phyloP scores from a whole-genome alignment of 768 basidiomycete genomes.

The Candolleomyces eurysporus region DNA sequence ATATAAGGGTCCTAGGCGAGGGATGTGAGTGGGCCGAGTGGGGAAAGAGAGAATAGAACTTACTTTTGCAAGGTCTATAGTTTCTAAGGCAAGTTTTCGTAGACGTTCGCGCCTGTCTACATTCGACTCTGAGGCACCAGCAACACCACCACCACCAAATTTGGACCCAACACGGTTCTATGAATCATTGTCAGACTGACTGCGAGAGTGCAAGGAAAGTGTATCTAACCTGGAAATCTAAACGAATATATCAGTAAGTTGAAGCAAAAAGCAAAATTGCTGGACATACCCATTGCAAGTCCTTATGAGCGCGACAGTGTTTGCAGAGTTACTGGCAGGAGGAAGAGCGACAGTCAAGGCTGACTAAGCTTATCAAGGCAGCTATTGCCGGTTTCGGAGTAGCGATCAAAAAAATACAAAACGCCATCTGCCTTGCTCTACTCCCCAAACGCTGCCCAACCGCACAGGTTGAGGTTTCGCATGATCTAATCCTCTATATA shows the following conservation, averaged over 20 bases:
- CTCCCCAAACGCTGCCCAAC: not conserved
- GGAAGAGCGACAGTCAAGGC: not conserved
- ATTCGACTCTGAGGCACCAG: slow-evolving; percentile 92
- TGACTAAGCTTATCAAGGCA: slow-evolving; percentile 1
- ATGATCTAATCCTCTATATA: not conserved
- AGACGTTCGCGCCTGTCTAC: slow-evolving; percentile 94
- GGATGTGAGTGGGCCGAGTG: slow-evolving; percentile 11
- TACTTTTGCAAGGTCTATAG: slow-evolving; percentile 96
- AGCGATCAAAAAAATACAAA: slow-evolving; percentile 7
- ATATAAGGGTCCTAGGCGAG: slow-evolving; percentile 84
- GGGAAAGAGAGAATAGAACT: slow-evolving; percentile 11
- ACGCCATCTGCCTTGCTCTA: not conserved
- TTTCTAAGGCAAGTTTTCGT: slow-evolving; percentile 92
- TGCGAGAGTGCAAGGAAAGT: not conserved
- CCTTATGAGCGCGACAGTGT: not conserved
- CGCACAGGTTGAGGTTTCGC: not conserved
- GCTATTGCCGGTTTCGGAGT: not conserved
- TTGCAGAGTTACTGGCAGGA: too few species aligned
- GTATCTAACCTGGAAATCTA: slow-evolving; percentile 67
- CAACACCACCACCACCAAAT: slow-evolving; percentile 95
- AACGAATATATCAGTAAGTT: slow-evolving; percentile 4
- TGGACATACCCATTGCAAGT: slow-evolving; percentile 32
- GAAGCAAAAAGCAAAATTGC: slow-evolving; percentile 13
- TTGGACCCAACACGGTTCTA: slow-evolving; percentile 95
- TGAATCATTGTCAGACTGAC: slow-evolving; percentile 13